phyloP scores from a whole-genome alignment of 2,329 filamentous ascomycete genomes.

The Tolypocladium ophioglossoides region DNA sequence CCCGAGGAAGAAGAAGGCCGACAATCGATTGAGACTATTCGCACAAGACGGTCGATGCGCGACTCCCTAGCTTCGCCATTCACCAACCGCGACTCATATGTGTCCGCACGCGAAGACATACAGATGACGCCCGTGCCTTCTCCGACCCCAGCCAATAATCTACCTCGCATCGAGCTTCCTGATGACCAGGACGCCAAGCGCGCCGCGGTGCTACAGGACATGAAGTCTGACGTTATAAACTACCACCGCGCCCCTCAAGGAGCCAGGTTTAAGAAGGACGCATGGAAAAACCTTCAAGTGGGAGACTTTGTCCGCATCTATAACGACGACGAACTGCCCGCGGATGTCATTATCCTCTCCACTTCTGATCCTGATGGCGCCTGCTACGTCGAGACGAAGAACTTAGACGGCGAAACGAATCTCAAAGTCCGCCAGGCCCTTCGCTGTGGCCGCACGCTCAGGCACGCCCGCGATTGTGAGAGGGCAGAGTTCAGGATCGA shows the following conservation, averaged over 20 bases:
- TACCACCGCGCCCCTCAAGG: constrained; percentile 52
- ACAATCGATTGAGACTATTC: constrained; percentile 39
- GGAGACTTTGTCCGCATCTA: constrained; percentile 95
- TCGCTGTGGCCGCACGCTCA: constrained; percentile 70
- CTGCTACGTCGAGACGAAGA: constrained; percentile 97
- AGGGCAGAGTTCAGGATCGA: constrained; percentile 78
- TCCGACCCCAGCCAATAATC: constrained; percentile 43
- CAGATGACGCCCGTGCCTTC: constrained; percentile 95
- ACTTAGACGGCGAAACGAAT: constrained; percentile 95
- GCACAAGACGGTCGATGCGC: constrained; percentile 22
- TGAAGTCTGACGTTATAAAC: constrained; percentile 59
- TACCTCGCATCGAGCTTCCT: constrained; percentile 26
- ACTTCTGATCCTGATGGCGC: constrained; percentile 90
- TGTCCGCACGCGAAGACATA: constrained; percentile 59
- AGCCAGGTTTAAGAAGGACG: constrained; percentile 82
- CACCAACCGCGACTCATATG: constrained; percentile 38
- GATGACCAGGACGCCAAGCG: constrained; percentile 22
- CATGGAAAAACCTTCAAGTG: constrained; percentile 91
- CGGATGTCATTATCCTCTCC: constrained; percentile 83
- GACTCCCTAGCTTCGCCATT: constrained; percentile 39
- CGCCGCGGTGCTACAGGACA: constrained; percentile 27
- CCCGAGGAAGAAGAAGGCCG: constrained; percentile 41
- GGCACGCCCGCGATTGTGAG: constrained; percentile 88
- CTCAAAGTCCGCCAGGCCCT: constrained; percentile 89
- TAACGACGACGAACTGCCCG: constrained; percentile 90